Percentiles rank a stretch among this genome's conserved stretches.
These are phyloP conservation scores for Thielaviopsis euricoi DNA, from an alignment of 2,329 filamentous ascomycete species.

Conservation along the genomic window DNA sequence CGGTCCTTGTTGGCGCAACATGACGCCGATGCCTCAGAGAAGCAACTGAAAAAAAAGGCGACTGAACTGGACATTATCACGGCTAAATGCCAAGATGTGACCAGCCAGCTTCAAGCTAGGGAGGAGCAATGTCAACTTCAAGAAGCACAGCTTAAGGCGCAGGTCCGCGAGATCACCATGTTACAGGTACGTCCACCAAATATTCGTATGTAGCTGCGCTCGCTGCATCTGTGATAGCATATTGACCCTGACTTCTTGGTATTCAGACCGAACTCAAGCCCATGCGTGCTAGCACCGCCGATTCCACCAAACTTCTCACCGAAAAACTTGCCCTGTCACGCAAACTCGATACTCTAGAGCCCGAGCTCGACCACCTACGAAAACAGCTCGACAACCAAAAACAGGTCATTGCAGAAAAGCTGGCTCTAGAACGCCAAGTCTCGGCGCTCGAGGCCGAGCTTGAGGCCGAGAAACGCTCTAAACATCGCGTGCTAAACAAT, in stretches of 20 bases:
- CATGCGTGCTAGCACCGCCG: constrained; percentile 47
- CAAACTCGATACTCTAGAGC: constrained; percentile 35
- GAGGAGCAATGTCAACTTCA: constrained; percentile 27
- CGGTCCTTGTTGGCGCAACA: constrained; percentile 56
- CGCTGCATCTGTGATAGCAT: not conserved
- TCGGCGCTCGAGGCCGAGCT: constrained; percentile 64
- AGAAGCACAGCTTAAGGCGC: constrained; percentile 30
- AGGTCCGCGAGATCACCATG: constrained; percentile 30
- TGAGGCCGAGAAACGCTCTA: constrained; percentile 50
- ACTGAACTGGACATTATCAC: constrained; percentile 36
- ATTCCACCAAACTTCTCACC: constrained; percentile 51
- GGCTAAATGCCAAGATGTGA: constrained; percentile 24
- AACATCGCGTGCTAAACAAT: constrained; percentile 18
- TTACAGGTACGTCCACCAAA: constrained; percentile 25
- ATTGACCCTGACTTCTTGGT: not conserved
- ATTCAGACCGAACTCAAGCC: constrained; percentile 54
- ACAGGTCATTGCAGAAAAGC: constrained; percentile 58
- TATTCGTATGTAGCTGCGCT: not conserved
- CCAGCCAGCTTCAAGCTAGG: constrained; percentile 26
- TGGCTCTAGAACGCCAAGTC: constrained; percentile 62
- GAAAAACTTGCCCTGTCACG: constrained; percentile 37
- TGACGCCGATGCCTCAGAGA: constrained; percentile 52
- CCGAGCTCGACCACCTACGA: constrained; percentile 38
- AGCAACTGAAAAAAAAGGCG: constrained; percentile 43
- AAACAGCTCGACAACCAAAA: constrained; percentile 44